Conservation (phyloP, 768 basidiomycete species). For the Amyloporia xantha region DNA sequence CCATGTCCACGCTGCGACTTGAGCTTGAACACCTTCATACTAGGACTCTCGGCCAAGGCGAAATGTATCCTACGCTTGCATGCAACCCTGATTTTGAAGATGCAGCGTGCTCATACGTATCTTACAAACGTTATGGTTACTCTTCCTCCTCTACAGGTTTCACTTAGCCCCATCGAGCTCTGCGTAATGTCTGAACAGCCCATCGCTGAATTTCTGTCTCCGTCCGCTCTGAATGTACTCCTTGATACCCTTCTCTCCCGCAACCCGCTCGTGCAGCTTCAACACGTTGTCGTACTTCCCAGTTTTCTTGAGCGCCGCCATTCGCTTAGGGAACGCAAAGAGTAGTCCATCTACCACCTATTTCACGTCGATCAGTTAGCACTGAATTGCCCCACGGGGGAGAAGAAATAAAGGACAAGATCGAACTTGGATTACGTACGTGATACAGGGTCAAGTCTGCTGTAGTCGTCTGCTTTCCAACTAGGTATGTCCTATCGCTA, state of each 20-base stretch:
- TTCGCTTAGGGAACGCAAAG: conserved; percentile 32
- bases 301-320: conserved; percentile 17
- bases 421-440: conserved; percentile 15
- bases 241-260: conserved; percentile 24
- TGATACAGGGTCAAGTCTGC: conserved; percentile 40
- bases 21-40: too few relatives aligned
- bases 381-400: conserved; percentile 11
- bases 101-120: too few relatives aligned
- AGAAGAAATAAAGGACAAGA: neutral
- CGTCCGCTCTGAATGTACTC: conserved; percentile 30
- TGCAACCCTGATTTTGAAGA: too few relatives aligned
- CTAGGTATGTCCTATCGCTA: conserved; percentile 23
- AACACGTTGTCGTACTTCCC: conserved; percentile 26
- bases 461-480: conserved; percentile 27
- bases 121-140: too few relatives aligned
- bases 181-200: conserved; percentile 32
- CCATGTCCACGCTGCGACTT: too few relatives aligned
- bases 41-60: too few relatives aligned
- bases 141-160: too few relatives aligned
- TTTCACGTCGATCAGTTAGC: neutral
- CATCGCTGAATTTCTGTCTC: conserved; percentile 24
- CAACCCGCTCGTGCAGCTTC: conserved; percentile 28
- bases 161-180: conserved; percentile 32
- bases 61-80: too few relatives aligned
- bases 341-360: conserved; percentile 21